Conservation (phyloP, 2,329 filamentous ascomycete genomes). For the Pseudogymnoascus pannorum region DNA sequence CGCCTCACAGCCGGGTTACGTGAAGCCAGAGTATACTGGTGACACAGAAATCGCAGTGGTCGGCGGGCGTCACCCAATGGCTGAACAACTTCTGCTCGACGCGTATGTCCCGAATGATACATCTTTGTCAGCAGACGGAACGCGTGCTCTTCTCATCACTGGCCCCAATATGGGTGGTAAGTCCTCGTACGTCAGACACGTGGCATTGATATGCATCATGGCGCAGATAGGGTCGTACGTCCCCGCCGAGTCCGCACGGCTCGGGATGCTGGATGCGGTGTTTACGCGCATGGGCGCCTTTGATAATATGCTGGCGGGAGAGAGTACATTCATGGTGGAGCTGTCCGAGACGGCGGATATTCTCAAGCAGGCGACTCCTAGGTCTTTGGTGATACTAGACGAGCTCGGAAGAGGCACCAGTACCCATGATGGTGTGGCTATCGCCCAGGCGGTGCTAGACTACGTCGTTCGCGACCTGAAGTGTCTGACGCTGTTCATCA, state of each 20-base stretch:
- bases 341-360: conserved; percentile 88
- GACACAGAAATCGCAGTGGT: conserved; percentile 61
- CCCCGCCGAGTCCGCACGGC: conserved; percentile 63
- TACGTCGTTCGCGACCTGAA: conserved; percentile 68
- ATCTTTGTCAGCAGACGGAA: conserved; percentile 62
- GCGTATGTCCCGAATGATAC: conserved; percentile 90
- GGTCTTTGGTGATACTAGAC: conserved; percentile 84
- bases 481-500: conserved; percentile 89
- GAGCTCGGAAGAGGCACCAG: conserved; percentile 89
- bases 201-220: conserved; percentile 87
- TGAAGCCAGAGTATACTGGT: conserved; percentile 61
- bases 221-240: conserved; percentile 94
- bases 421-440: conserved; percentile 93
- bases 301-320: conserved; percentile 91
- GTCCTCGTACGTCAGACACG: conserved; percentile 90
- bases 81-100: conserved; percentile 79
- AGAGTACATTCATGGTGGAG: conserved; percentile 98
- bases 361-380: conserved; percentile 76
- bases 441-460: conserved; percentile 84
- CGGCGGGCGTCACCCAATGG: conserved; percentile 85
- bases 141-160: conserved; percentile 59
- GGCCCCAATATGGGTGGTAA: conserved; percentile 99
- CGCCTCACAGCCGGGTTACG: conserved; percentile 80
- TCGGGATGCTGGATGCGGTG: conserved; percentile 84
- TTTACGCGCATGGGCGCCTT: conserved; percentile 92